These are phyloP conservation scores for Zalaria obscura DNA, from an alignment of 2,329 filamentous ascomycete species.

Conservation along the genomic window DNA sequence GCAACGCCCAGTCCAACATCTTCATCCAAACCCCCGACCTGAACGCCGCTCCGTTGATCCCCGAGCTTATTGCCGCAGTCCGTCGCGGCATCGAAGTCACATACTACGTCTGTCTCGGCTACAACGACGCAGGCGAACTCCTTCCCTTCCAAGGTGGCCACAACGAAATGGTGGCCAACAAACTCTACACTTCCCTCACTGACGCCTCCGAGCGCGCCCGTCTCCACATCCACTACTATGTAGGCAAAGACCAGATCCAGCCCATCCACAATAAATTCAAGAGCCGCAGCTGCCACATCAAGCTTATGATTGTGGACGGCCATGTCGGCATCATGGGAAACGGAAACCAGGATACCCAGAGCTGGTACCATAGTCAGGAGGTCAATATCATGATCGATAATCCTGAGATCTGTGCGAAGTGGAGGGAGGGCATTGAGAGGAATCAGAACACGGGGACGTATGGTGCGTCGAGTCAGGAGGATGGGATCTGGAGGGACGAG, in stretches of 20 bases:
- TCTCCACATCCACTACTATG: constrained; percentile 55
- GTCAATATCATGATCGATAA: constrained; percentile 64
- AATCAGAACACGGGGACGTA: constrained; percentile 55
- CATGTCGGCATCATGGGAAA: constrained; percentile 57
- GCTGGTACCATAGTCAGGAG: constrained; percentile 66
- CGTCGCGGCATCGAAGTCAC: constrained; percentile 52
- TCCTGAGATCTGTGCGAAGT: constrained; percentile 36
- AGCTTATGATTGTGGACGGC: constrained; percentile 61
- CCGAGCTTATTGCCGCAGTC: constrained; percentile 50
- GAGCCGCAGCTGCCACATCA: constrained; percentile 58
- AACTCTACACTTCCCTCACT: constrained; percentile 40
- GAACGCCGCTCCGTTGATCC: constrained; percentile 54
- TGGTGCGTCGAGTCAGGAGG: constrained; percentile 36
- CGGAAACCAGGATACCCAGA: constrained; percentile 71
- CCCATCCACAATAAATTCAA: constrained; percentile 55
- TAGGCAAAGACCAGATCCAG: constrained; percentile 55
- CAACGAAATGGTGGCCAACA: constrained; percentile 55
- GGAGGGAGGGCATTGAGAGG: constrained; percentile 33
- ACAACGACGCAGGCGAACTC: constrained; percentile 66
- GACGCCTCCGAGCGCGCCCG: constrained; percentile 29
- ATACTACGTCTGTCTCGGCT: constrained; percentile 62
- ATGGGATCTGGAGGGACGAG: constrained; percentile 49
- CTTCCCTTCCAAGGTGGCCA: constrained; percentile 63
- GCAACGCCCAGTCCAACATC: constrained; percentile 47
- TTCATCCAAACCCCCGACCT: constrained; percentile 70